These are phyloP conservation scores for Xanthoconium stramineum DNA, from an alignment of 768 basidiomycete genomes.

Conservation along the genomic window DNA sequence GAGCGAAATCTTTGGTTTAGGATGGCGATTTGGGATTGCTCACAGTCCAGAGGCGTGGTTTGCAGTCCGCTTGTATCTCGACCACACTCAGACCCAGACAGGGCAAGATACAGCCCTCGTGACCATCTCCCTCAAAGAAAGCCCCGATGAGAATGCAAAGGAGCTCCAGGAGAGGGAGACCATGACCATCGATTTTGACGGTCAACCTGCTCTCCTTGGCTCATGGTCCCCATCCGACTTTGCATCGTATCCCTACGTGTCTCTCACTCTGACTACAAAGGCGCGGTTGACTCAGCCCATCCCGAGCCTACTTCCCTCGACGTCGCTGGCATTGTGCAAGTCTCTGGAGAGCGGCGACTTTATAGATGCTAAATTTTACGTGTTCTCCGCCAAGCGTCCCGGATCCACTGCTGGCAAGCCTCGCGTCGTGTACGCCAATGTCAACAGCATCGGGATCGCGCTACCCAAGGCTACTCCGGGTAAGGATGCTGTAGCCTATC, in stretches of 20 bases:
- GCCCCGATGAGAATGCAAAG: not conserved
- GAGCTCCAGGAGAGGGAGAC: conserved; percentile 10
- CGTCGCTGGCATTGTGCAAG: conserved; percentile 17
- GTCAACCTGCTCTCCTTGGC: conserved; percentile 23
- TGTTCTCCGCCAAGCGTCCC: conserved; percentile 18
- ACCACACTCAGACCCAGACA: conserved; percentile 23
- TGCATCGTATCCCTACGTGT: conserved; percentile 18
- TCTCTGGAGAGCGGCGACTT: conserved; percentile 28
- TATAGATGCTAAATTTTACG: conserved; percentile 29
- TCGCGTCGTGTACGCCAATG: conserved; percentile 25
- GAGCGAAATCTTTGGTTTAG: conserved; percentile 26
- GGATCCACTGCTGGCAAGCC: conserved; percentile 17
- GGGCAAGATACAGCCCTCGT: conserved; percentile 20
- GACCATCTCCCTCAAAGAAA: conserved; percentile 9
- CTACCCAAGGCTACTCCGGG: conserved; percentile 17
- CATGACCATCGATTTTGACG: conserved; percentile 26
- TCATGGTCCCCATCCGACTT: conserved; percentile 17
- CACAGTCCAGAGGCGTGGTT: conserved; percentile 21
- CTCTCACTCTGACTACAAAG: conserved; percentile 20
- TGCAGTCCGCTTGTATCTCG: conserved; percentile 24
- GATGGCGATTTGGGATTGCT: conserved; percentile 28
- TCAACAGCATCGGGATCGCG: conserved; percentile 10
- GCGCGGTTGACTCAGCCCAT: conserved; percentile 3
- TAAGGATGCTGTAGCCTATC: not conserved
- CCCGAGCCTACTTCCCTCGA: conserved; percentile 16